A percentile compares a stretch with the other conserved stretches of the same genome.
Evolutionary conservation across 352 stramenopile species (phyloP).

Genomic region (Pythium scleroteichum): DNA sequence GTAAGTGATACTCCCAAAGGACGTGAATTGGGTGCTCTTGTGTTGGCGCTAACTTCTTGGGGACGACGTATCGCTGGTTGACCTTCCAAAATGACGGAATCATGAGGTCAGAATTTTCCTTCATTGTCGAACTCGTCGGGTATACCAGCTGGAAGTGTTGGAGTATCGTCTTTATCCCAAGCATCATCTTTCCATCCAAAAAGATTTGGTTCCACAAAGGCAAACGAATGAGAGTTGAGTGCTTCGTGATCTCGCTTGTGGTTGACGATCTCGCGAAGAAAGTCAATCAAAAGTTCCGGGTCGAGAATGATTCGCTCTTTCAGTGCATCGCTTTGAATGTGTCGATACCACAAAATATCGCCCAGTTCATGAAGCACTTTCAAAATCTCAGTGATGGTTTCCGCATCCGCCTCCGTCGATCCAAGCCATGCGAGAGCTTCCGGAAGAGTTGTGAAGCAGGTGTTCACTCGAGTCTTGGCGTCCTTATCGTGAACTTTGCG

Average conservation of each 20-base stretch:
- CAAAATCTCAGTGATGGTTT: not conserved
- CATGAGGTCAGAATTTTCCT: slow-evolving; percentile 12
- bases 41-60: not conserved
- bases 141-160: slow-evolving; percentile 16
- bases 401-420: not conserved
- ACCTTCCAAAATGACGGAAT: not conserved
- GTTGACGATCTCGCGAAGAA: slow-evolving; percentile 1
- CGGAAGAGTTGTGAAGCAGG: not conserved
- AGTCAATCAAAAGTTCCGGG: slow-evolving; percentile 10
- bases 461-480: not conserved
- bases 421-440: not conserved
- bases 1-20: slow-evolving; percentile 27
- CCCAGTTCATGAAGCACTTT: not conserved
- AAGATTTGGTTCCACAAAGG: not conserved
- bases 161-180: slow-evolving; percentile 21
- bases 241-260: not conserved
- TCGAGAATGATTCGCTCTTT: slow-evolving; percentile 4
- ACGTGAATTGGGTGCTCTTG: not conserved
- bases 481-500: not conserved
- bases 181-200: slow-evolving; percentile 1
- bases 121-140: slow-evolving; percentile 7
- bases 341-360: not conserved
- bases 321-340: not conserved
- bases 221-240: not conserved
- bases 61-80: not conserved